Evolutionary conservation across 192 early-diverging fungal genomes (phyloP).

Genomic region (Backusella macrospora): DNA sequence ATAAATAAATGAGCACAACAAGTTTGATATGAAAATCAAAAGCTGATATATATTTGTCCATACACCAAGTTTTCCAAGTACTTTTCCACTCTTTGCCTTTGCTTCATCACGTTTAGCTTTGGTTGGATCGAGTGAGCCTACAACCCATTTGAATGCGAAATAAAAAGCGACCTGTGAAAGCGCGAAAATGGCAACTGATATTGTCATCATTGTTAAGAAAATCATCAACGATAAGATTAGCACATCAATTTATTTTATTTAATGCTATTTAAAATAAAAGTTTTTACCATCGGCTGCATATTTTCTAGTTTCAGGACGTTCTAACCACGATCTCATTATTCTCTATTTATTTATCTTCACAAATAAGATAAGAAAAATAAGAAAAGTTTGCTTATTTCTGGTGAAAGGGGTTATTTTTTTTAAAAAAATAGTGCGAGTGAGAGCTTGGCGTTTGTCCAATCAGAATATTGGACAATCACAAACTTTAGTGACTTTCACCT

Average conservation of each 20-base stretch:
- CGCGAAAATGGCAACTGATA: conserved; percentile 75
- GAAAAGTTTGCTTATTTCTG: background rate
- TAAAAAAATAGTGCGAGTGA: background rate
- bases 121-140: conserved; percentile 73
- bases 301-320: conserved; percentile 44
- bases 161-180: conserved; percentile 88
- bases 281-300: conserved; percentile 45
- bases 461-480: background rate
- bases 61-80: conserved; percentile 73
- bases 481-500: background rate
- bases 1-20: background rate
- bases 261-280: background rate
- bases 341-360: background rate
- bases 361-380: background rate
- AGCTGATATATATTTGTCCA: background rate
- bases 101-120: conserved; percentile 73
- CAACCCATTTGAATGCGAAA: conserved; percentile 83
- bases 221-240: no score
- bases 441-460: background rate
- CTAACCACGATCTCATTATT: conserved; percentile 38
- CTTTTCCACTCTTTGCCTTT: conserved; percentile 72
- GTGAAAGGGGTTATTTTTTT: background rate
- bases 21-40: background rate
- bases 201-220: background rate
- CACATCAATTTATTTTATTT: background rate